A percentile compares a stretch with the other conserved stretches of the same genome.
These are phyloP conservation scores for button mushroom (Agaricus bisporus) DNA, from an alignment of 768 basidiomycete species.

Conservation along the genomic window DNA sequence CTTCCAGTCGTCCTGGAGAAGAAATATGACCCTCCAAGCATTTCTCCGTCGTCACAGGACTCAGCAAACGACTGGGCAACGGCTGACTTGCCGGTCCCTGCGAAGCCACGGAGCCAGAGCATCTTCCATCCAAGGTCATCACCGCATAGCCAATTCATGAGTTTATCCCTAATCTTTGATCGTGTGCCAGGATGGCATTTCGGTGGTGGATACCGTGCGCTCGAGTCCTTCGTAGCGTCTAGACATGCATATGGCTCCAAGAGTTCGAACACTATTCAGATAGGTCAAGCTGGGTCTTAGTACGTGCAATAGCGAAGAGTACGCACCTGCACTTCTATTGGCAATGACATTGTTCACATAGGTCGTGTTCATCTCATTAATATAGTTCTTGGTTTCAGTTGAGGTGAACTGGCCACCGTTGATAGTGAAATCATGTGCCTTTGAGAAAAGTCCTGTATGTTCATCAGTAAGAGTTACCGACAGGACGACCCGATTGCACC, in stretches of 20 bases:
- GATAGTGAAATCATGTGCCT: no score
- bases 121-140: not conserved
- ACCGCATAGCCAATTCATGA: not conserved
- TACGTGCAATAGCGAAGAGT: no score
- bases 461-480: no score
- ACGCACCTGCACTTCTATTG: no score
- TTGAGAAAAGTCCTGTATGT: no score
- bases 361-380: no score
- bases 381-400: no score
- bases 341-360: no score
- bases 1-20: not conserved
- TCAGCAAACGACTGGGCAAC: slow-evolving; percentile 5
- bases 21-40: slow-evolving; percentile 5
- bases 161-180: not conserved
- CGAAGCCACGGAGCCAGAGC: slow-evolving; percentile 7
- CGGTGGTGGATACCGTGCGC: not conserved
- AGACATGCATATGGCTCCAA: not conserved
- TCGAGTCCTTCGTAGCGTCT: not conserved
- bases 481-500: not conserved
- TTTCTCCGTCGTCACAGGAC: not conserved
- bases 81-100: slow-evolving; percentile 10
- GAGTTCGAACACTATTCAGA: not conserved
- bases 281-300: no score
- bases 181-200: not conserved
- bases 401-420: no score